Evolutionary conservation across 768 basidiomycete genomes (phyloP), one percentile per base, ranked within the genome.

Genomic region (Russula ochroleuca): DNA sequence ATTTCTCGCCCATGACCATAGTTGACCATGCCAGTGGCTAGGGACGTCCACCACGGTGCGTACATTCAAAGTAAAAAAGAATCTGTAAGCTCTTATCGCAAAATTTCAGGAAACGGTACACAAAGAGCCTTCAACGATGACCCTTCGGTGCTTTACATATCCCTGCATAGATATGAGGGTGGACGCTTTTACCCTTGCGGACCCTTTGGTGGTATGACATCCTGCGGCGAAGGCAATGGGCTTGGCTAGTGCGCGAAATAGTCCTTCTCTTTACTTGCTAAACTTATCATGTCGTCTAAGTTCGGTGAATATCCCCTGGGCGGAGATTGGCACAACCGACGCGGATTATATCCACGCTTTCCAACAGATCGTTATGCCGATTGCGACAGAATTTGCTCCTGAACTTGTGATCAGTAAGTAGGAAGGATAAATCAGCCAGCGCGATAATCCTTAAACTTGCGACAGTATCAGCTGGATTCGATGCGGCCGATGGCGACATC

Each of bases 281-380:
- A 37, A 25, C 61, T 37, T 14, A 63, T 28, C 17, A 57, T 57
- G 61, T 68, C 45, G 63, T 47, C 21, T 53, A 63, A 98, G 94
- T 71, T 93, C 90, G 54, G 93, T 99, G 68, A 99, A 99, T 73
- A 83, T 99, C 59, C 94, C 96, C 0, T 99, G 97, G 95, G 92
- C 94, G 9, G 80, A 82, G 57, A 76, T 75, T 43, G 94, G 90
- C 17, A 96, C 97, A 86, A 85, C 85, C 7, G 96, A 99, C 72
- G 92, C 92, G 15, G 97, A 99, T 71, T 99, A 99, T 70, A 81
- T 99, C 21, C 88, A 95, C 70, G 97, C 97, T 0, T 98, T 99
- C 75, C 94, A 98, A 71, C 87, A 88, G 70, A 82, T 98, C 50
- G 82, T 98, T 37, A 94, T 99, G 91, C 97, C 97, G 2, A 96